These are phyloP conservation scores for Eimeria sp. DNA, from an alignment of 169 alveolate species.

Conservation along the genomic window DNA sequence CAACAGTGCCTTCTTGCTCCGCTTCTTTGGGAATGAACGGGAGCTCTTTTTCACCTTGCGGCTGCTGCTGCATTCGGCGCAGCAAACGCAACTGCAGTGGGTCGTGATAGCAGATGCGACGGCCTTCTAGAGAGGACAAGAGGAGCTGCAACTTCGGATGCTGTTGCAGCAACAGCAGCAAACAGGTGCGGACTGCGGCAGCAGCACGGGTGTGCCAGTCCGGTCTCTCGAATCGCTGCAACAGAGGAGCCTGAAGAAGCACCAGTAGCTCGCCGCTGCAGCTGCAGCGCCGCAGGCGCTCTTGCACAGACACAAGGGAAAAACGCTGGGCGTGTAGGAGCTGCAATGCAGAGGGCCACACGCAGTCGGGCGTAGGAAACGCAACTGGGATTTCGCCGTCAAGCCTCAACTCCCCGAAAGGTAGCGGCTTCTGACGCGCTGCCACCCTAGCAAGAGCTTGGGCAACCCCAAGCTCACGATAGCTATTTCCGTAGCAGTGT, in stretches of 20 bases:
- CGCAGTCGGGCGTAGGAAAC: conserved; percentile 56
- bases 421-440: not conserved
- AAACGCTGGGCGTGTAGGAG: conserved; percentile 77
- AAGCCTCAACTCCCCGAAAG: conserved; percentile 69
- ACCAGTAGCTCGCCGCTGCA: conserved; percentile 64
- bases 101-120: conserved; percentile 11
- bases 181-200: conserved; percentile 70
- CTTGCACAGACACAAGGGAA: conserved; percentile 43
- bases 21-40: not conserved
- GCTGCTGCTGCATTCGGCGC: conserved; percentile 25
- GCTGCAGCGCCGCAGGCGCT: conserved; percentile 75
- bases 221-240: conserved; percentile 45
- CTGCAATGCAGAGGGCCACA: conserved; percentile 82
- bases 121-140: conserved; percentile 58
- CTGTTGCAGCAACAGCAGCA: conserved; percentile 73
- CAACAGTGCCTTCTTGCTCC: not conserved
- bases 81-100: conserved; percentile 30
- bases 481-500: not conserved
- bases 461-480: not conserved
- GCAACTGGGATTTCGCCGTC: conserved; percentile 79
- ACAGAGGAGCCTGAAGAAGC: conserved; percentile 38
- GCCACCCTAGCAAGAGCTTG: conserved; percentile 55
- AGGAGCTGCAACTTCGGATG: conserved; percentile 83
- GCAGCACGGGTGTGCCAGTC: conserved; percentile 74
- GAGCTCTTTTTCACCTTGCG: not conserved